Conservation (phyloP, 176 grass and related monocot species). For the Thinopyrum elongatum region DNA sequence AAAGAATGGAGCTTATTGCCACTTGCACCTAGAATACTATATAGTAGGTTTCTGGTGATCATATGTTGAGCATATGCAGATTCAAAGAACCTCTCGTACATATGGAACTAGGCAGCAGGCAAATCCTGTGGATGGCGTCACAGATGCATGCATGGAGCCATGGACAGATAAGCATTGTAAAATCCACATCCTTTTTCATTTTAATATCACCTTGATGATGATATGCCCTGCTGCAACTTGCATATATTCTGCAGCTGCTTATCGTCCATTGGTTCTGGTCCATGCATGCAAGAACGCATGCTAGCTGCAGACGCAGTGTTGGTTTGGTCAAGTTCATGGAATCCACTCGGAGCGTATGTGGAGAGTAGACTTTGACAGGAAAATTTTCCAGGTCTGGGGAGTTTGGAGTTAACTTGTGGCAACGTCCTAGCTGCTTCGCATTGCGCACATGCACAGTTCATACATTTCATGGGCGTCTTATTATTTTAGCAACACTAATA, state of each 20-base stretch:
- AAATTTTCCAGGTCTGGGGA: neutral
- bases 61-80: neutral
- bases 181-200: neutral
- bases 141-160: neutral
- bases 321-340: neutral
- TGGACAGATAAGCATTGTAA: neutral
- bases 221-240: neutral
- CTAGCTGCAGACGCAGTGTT: neutral
- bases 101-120: slow-evolving; percentile 2
- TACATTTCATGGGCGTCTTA: neutral
- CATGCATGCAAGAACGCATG: neutral
- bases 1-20: neutral
- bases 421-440: neutral
- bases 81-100: neutral
- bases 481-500: neutral
- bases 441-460: neutral
- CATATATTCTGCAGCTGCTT: neutral
- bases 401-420: neutral
- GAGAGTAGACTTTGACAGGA: slow-evolving; percentile 7
- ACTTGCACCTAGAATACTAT: neutral
- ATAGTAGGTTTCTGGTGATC: slow-evolving; percentile 2
- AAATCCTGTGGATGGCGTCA: slow-evolving; percentile 18
- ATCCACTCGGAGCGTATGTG: neutral
- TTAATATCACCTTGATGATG: neutral
- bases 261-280: slow-evolving; percentile 1